A percentile compares a stretch with the other conserved stretches of the same genome.
phyloP scores from a whole-genome alignment of 345 rosid genomes.

The Boechera retrofracta region DNA sequence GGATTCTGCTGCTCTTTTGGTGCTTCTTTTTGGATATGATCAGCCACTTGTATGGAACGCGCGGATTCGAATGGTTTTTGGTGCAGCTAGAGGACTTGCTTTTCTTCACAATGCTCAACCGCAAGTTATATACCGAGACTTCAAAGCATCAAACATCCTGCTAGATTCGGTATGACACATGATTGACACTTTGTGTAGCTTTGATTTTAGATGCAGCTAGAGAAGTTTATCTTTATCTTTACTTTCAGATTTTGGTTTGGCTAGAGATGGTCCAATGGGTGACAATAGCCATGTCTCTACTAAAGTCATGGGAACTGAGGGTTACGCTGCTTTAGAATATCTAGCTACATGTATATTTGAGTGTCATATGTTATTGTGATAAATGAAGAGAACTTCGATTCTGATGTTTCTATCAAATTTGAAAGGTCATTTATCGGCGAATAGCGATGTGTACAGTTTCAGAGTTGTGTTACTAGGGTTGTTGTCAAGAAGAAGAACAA shows the following conservation, averaged over 20 bases:
- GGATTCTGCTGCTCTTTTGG: constrained; percentile 39
- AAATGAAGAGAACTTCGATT: constrained; percentile 16
- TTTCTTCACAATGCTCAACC: constrained; percentile 89
- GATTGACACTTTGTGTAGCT: constrained; percentile 20
- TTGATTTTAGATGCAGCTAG: constrained; percentile 24
- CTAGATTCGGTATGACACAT: constrained; percentile 68
- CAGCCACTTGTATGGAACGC: constrained; percentile 89
- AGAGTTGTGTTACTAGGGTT: constrained; percentile 90
- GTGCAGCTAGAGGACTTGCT: constrained; percentile 98
- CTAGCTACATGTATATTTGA: constrained; percentile 71
- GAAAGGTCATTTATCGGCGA: constrained; percentile 80
- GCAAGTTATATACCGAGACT: constrained; percentile 92
- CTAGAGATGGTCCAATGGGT: constrained; percentile 93
- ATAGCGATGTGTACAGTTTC: constrained; percentile 86
- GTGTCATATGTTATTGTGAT: constrained; percentile 23
- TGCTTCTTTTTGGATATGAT: constrained; percentile 54
- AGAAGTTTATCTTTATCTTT: constrained; percentile 36
- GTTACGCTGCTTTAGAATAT: constrained; percentile 98
- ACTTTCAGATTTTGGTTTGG: constrained; percentile 98
- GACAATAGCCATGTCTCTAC: constrained; percentile 93
- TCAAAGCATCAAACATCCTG: constrained; percentile 90
- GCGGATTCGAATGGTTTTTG: constrained; percentile 81
- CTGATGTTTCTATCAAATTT: constrained; percentile 35
- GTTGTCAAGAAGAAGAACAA: constrained; percentile 80
- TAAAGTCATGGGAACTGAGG: constrained; percentile 87